phyloP scores from a whole-genome alignment of 495 filamentous ascomycete genomes.

The Trichocladium uniseriatum region DNA sequence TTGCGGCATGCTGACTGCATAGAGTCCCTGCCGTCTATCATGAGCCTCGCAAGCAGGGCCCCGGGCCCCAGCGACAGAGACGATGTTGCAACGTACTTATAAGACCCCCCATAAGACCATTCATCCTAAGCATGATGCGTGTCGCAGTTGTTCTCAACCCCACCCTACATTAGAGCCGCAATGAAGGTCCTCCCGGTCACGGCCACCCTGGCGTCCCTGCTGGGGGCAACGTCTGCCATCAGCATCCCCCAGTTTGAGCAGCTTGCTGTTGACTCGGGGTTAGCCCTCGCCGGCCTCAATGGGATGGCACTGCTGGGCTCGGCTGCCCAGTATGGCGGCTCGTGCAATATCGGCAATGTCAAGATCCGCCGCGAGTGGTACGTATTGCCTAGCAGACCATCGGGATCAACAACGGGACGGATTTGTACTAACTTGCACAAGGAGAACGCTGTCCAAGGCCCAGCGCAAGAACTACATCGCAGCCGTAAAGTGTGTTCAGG shows the following conservation, averaged over 20 bases:
- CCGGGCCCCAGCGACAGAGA: too few relatives aligned
- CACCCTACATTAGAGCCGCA: too few relatives aligned
- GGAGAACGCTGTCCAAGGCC: conserved; percentile 35
- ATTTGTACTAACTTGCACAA: conserved; percentile 21
- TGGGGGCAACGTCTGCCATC: conserved; percentile 2
- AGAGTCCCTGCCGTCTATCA: too few relatives aligned
- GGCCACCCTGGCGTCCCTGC: conserved; percentile 4
- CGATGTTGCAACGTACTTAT: too few relatives aligned
- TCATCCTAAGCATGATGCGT: too few relatives aligned
- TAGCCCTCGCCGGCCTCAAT: conserved; percentile 19
- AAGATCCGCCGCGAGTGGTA: conserved; percentile 25
- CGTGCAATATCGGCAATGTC: conserved; percentile 17
- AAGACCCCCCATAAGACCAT: too few relatives aligned
- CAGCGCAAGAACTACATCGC: conserved; percentile 52
- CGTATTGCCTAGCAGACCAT: neutral
- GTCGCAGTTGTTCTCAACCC: too few relatives aligned
- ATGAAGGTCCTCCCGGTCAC: neutral
- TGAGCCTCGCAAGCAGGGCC: too few relatives aligned
- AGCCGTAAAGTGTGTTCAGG: conserved; percentile 56
- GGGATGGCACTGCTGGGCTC: conserved; percentile 13
- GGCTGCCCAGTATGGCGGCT: conserved; percentile 6
- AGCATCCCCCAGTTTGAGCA: conserved; percentile 14
- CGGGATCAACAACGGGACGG: too few relatives aligned
- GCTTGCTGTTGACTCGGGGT: conserved; percentile 16
- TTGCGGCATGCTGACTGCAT: too few relatives aligned